phyloP scores from a whole-genome alignment of 1,284 basidiomycete genomes.

The Sporisorium graminicola region DNA sequence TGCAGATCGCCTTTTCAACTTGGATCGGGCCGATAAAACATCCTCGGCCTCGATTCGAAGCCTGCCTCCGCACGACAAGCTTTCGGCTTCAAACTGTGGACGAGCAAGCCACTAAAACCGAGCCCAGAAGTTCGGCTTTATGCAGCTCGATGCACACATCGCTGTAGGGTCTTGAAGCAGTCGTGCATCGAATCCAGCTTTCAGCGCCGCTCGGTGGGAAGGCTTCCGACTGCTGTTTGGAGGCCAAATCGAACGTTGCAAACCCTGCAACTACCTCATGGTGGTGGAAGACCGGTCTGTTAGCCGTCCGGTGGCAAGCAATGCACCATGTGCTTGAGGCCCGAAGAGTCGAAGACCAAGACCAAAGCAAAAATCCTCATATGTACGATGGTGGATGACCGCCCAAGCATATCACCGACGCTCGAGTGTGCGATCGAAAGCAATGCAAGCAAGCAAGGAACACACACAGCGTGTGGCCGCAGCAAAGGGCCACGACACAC shows the following conservation, averaged over 20 bases:
- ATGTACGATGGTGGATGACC: background rate
- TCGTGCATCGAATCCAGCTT: conserved; percentile 11
- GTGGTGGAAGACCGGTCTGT: conserved; percentile 10
- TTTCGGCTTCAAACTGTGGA: background rate
- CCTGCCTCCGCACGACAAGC: background rate
- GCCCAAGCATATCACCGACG: background rate
- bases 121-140: conserved; percentile 32
- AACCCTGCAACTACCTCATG: no score
- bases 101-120: conserved; percentile 29
- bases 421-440: background rate
- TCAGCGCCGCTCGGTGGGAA: conserved; percentile 5
- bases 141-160: conserved; percentile 25
- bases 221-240: background rate
- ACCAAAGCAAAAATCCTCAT: background rate
- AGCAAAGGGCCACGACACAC: no score
- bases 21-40: background rate
- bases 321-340: no score
- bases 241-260: no score
- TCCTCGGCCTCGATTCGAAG: background rate
- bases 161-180: conserved; percentile 30
- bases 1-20: background rate
- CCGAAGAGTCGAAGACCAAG: no score
- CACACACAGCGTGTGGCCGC: no score
- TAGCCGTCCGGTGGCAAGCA: conserved; percentile 18
- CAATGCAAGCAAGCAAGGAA: background rate